phyloP scores from a whole-genome alignment of 139 green algal species.

The Zygnema circumcarinatum region DNA sequence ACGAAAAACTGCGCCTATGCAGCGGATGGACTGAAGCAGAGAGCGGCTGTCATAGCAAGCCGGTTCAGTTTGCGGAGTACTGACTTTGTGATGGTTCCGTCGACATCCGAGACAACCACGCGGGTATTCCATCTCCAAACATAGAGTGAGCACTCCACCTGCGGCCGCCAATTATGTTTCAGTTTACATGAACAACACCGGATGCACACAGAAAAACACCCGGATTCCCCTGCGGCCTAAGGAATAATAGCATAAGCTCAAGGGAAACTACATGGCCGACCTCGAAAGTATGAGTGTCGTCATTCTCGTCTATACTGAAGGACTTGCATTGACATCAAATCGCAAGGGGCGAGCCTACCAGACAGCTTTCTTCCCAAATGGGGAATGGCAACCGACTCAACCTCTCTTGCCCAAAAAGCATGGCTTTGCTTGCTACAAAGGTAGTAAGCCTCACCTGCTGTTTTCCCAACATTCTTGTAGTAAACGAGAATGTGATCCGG shows the following conservation, averaged over 20 bases:
- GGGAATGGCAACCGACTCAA: too few relatives aligned
- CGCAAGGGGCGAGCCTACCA: too few relatives aligned
- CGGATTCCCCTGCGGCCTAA: not conserved
- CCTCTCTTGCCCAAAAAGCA: too few relatives aligned
- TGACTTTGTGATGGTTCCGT: constrained; percentile 90
- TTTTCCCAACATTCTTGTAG: constrained; percentile 46
- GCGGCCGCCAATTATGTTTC: not conserved
- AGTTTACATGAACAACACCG: too few relatives aligned
- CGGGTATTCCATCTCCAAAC: constrained; percentile 76
- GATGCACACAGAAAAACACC: not conserved
- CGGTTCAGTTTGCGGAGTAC: too few relatives aligned
- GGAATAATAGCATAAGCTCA: not conserved
- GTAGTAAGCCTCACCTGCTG: too few relatives aligned
- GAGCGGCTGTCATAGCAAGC: too few relatives aligned
- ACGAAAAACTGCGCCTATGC: too few relatives aligned
- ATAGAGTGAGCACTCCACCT: constrained; percentile 81
- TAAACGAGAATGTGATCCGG: constrained; percentile 79
- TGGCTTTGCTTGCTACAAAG: too few relatives aligned
- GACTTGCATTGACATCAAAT: too few relatives aligned
- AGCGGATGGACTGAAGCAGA: too few relatives aligned
- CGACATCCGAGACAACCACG: constrained; percentile 85
- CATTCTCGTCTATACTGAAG: not conserved
- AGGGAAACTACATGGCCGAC: not conserved
- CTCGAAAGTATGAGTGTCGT: not conserved
- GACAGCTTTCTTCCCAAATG: too few relatives aligned